A percentile compares a stretch with the other conserved stretches of the same genome.
Evolutionary conservation across 2,329 filamentous ascomycete species (phyloP).

Genomic region (Fusarium zealandicum): DNA sequence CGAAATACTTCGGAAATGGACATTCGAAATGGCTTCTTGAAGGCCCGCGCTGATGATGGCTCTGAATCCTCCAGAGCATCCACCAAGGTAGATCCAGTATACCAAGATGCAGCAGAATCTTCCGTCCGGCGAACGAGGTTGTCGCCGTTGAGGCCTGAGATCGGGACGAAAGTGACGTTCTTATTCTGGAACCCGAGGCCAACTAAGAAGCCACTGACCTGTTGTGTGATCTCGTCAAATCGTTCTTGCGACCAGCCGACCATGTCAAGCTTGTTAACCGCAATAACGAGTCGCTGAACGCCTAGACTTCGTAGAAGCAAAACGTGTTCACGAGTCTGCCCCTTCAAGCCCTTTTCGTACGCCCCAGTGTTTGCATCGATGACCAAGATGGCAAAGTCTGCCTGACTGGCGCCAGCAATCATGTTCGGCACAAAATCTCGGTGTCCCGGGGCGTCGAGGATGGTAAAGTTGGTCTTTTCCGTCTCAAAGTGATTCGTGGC

Average conservation of each 20-base stretch:
- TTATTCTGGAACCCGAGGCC: slow-evolving; percentile 82
- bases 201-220: slow-evolving; percentile 82
- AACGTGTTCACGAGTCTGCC: slow-evolving; percentile 94
- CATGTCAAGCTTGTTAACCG: slow-evolving; percentile 94
- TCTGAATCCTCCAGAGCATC: slow-evolving; percentile 86
- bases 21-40: slow-evolving; percentile 83
- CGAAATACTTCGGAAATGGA: slow-evolving; percentile 89
- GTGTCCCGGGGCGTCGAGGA: slow-evolving; percentile 93
- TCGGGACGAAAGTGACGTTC: slow-evolving; percentile 86
- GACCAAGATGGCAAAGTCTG: slow-evolving; percentile 93
- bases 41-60: slow-evolving; percentile 67
- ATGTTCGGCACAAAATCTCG: slow-evolving; percentile 98
- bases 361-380: slow-evolving; percentile 90
- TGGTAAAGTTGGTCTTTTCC: slow-evolving; percentile 84
- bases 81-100: slow-evolving; percentile 78
- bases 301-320: slow-evolving; percentile 89
- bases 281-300: slow-evolving; percentile 85
- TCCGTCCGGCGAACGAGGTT: slow-evolving; percentile 74
- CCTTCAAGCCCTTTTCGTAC: slow-evolving; percentile 91
- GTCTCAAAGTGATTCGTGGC: slow-evolving; percentile 96
- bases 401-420: slow-evolving; percentile 96
- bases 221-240: slow-evolving; percentile 84
- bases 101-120: slow-evolving; percentile 74
- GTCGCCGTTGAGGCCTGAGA: slow-evolving; percentile 87
- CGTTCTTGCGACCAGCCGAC: slow-evolving; percentile 82